Percentiles rank a stretch among this genome's conserved stretches.
These are phyloP conservation scores for Eucalyptus microcorys DNA, from an alignment of 345 rosid species.

Conservation along the genomic window DNA sequence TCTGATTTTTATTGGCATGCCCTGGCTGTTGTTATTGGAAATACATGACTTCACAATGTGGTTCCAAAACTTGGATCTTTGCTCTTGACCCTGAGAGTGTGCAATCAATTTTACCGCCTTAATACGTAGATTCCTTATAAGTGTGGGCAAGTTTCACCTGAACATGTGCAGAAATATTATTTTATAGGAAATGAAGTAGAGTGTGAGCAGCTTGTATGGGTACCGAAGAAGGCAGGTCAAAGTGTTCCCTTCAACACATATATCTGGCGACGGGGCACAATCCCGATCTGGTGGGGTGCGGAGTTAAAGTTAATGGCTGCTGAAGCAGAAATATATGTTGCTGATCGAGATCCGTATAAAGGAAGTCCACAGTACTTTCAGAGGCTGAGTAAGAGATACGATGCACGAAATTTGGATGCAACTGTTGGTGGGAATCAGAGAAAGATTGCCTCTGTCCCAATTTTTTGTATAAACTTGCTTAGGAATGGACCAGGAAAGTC, in stretches of 20 bases:
- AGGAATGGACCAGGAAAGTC: conserved; percentile 87
- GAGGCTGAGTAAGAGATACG: conserved; percentile 82
- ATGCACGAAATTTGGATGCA: conserved; percentile 50
- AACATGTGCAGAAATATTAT: neutral
- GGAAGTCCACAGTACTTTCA: conserved; percentile 81
- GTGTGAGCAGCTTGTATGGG: conserved; percentile 97
- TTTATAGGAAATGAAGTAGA: conserved; percentile 94
- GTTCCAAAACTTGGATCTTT: neutral
- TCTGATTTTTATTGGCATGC: neutral
- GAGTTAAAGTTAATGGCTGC: conserved; percentile 86
- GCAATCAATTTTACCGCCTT: neutral
- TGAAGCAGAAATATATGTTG: conserved; percentile 96
- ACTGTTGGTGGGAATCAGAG: conserved; percentile 46
- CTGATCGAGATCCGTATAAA: conserved; percentile 79
- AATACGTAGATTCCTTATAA: neutral
- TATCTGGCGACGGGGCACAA: conserved; percentile 95
- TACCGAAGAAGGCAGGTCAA: conserved; percentile 63
- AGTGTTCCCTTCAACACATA: conserved; percentile 78
- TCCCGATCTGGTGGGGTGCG: conserved; percentile 99
- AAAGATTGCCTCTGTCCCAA: conserved; percentile 66
- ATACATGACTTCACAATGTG: neutral
- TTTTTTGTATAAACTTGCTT: conserved; percentile 79
- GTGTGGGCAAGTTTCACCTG: neutral
- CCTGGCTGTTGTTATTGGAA: neutral
- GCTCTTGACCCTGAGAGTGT: neutral